Evolutionary conservation across 2,329 filamentous ascomycete species (phyloP).

Genomic region (Tolypocladium ovalisporum): DNA sequence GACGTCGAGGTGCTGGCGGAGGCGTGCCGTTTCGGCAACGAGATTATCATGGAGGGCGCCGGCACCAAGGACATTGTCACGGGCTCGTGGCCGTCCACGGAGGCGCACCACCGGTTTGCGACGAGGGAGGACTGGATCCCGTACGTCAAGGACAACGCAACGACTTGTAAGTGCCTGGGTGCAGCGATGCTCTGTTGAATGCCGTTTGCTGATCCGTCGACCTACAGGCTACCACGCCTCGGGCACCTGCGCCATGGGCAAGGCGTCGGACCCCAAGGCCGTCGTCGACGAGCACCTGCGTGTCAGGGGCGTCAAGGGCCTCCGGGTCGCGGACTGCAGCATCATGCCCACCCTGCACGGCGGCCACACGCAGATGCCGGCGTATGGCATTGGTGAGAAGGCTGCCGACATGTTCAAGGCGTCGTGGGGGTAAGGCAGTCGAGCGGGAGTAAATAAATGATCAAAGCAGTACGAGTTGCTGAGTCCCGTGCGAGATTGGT

Average conservation of each 20-base stretch:
- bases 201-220: neutral
- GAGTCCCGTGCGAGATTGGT: neutral
- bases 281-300: constrained; percentile 39
- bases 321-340: constrained; percentile 40
- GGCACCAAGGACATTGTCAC: constrained; percentile 49
- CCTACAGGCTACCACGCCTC: constrained; percentile 41
- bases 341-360: constrained; percentile 34
- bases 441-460: neutral
- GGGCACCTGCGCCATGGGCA: constrained; percentile 48
- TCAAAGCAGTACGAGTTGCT: neutral
- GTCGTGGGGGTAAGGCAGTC: neutral
- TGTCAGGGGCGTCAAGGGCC: constrained; percentile 34
- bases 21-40: constrained; percentile 46
- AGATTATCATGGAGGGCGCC: constrained; percentile 45
- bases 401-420: constrained; percentile 13
- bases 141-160: constrained; percentile 47
- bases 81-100: constrained; percentile 44
- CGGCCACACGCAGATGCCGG: constrained; percentile 36
- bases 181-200: neutral
- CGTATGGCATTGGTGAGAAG: constrained; percentile 44
- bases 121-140: constrained; percentile 47
- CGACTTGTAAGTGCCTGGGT: constrained; percentile 39
- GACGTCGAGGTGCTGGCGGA: constrained; percentile 49
- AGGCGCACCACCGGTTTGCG: constrained; percentile 39
- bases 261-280: constrained; percentile 8